phyloP scores from a whole-genome alignment of 768 basidiomycete genomes.

The Tricholoma bakamatsutake region DNA sequence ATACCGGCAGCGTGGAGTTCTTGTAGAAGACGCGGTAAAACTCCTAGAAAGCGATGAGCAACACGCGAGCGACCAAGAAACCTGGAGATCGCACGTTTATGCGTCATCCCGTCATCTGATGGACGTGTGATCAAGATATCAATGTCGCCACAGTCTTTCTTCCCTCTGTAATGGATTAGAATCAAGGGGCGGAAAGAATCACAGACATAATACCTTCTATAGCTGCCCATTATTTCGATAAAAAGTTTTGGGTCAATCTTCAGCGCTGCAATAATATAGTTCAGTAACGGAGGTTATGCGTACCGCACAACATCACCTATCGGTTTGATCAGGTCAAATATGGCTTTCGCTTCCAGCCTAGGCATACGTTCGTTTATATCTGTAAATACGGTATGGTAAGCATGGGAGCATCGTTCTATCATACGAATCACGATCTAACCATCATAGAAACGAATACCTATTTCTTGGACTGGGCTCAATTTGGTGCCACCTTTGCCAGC shows the following conservation, averaged over 20 bases:
- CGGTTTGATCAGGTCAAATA: constrained; percentile 68
- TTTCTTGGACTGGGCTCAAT: constrained; percentile 53
- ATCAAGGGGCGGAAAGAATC: not conserved
- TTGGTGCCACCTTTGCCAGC: constrained; percentile 55
- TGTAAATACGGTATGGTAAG: constrained; percentile 16
- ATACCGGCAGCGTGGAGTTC: constrained; percentile 52
- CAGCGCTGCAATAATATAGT: constrained; percentile 41
- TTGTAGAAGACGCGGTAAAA: constrained; percentile 54
- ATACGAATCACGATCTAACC: constrained; percentile 32
- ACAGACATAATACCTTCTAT: constrained; percentile 47
- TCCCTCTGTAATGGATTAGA: constrained; percentile 47
- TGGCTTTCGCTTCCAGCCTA: constrained; percentile 65
- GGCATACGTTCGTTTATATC: constrained; percentile 88
- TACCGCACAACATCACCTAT: constrained; percentile 42
- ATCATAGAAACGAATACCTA: constrained; percentile 66
- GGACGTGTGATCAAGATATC: constrained; percentile 84
- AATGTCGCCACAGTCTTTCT: constrained; percentile 82
- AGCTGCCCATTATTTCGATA: constrained; percentile 91
- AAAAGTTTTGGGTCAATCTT: constrained; percentile 63
- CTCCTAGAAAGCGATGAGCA: constrained; percentile 32
- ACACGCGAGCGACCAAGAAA: not conserved
- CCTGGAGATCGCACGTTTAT: constrained; percentile 45
- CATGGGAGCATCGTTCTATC: not conserved
- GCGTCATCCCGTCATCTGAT: constrained; percentile 65
- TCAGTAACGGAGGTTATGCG: not conserved